Base-by-base conservation (phyloP, 2,329 filamentous ascomycete species). In the Aspergillus neotritici region DNA sequence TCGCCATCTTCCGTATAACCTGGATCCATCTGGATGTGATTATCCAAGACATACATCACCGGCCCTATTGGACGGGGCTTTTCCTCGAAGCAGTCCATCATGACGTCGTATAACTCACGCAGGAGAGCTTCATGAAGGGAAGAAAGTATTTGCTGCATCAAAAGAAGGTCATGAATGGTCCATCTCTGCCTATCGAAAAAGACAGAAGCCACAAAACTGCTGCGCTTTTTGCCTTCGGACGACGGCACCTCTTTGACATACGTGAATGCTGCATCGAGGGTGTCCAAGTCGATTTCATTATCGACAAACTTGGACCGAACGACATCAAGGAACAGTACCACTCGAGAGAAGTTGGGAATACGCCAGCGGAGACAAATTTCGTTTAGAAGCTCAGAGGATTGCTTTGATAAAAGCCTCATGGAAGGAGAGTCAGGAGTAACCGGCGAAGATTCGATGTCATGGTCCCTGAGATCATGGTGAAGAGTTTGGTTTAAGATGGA, bases 291-390 rank as follows among this genome's bases (percentile, higher is more conserved):
- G 45, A 95, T 81, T 57, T 94, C 86, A 52, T 87, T 82, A 53
- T 94, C 85, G 35, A 88, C 71, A 60, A 89, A 97, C 63, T 93
- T 93, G 56, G 89, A 84, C 15, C 84, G 78, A 5, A 88, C 78
- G 43, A 94, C 86, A 68, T 97, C 93, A 30, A 97, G 70, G 56
- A 95, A 83, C 5, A 91, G 69, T 5, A 94, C 81, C 40, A 88
- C 75, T 34, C 89, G 80, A 3, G 88, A 87, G 58, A 83, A 88
- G 51, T 84, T 82, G 2, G 91, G 89, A 49, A 98, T 77, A 38
- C 93, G 83, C 93, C 93, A 98, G 57, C 90, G 82, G 49, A 88
- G 72, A 46, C 84, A 87, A 44, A 96, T 76, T 64, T 97, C 91
- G 47, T 84, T 86, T 49, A 98, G 68, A 35, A 98, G 72, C 43